These are phyloP conservation scores for Puccinia novopanici DNA, from an alignment of 1,284 basidiomycete genomes.

Conservation along the genomic window DNA sequence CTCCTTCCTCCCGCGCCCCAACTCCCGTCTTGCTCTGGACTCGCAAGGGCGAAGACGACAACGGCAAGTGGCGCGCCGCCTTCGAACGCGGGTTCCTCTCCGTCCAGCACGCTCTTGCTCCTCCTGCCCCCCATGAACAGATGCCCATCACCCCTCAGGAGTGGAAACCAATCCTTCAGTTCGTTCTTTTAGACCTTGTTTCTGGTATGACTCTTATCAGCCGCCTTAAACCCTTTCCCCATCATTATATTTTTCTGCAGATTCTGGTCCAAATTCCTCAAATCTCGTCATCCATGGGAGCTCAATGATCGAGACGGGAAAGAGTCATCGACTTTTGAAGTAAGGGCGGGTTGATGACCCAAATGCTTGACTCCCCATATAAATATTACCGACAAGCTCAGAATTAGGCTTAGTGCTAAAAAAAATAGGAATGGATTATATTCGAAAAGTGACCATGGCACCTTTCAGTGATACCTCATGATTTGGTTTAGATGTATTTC, in stretches of 20 bases:
- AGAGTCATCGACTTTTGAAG: background rate
- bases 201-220: background rate
- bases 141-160: slow-evolving; percentile 27
- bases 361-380: too few species aligned
- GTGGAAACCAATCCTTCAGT: slow-evolving; percentile 47
- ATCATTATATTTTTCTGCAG: background rate
- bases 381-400: too few species aligned
- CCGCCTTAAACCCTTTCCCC: background rate
- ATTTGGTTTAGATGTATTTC: too few species aligned
- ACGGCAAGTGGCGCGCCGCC: background rate
- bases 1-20: slow-evolving; percentile 63
- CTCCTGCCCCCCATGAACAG: slow-evolving; percentile 12
- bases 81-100: slow-evolving; percentile 40
- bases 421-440: too few species aligned
- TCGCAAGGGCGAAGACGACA: slow-evolving; percentile 30
- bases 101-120: slow-evolving; percentile 6
- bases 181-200: slow-evolving; percentile 1
- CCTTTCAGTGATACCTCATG: too few species aligned
- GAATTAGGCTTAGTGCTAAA: too few species aligned
- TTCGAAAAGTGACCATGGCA: too few species aligned
- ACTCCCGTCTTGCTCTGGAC: slow-evolving; percentile 61
- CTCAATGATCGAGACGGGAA: slow-evolving; percentile 21
- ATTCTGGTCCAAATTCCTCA: slow-evolving; percentile 52
- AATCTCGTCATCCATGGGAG: slow-evolving; percentile 51
- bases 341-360: background rate